Conservation (phyloP, 495 filamentous ascomycete genomes). For the Chaetomium tenue region DNA sequence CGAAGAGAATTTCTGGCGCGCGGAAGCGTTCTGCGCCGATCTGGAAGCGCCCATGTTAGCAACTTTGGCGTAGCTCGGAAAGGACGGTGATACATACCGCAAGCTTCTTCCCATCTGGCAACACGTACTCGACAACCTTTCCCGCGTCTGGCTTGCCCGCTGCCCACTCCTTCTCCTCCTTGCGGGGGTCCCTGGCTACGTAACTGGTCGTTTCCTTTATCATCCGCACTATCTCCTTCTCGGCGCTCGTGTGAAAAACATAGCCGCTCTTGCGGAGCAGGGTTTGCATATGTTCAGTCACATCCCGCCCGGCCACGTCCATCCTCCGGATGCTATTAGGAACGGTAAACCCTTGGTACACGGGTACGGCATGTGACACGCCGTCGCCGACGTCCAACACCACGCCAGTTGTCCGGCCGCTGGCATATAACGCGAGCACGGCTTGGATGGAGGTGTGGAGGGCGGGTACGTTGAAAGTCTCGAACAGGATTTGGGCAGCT, state of each 20-base stretch:
- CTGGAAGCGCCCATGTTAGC: slow-evolving; percentile 39
- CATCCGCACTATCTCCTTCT: slow-evolving; percentile 94
- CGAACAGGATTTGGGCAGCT: slow-evolving; percentile 96
- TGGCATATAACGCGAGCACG: slow-evolving; percentile 93
- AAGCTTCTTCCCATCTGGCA: slow-evolving; percentile 90
- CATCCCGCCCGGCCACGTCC: slow-evolving; percentile 96
- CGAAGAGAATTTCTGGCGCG: slow-evolving; percentile 95
- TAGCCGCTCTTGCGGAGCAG: slow-evolving; percentile 89
- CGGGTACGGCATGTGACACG: slow-evolving; percentile 94
- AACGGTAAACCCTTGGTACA: slow-evolving; percentile 97
- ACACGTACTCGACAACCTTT: slow-evolving; percentile 77
- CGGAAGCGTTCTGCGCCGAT: slow-evolving; percentile 90
- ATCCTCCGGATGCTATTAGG: slow-evolving; percentile 91
- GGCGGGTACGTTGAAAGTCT: slow-evolving; percentile 97
- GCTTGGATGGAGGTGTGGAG: slow-evolving; percentile 97
- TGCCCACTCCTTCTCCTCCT: slow-evolving; percentile 96
- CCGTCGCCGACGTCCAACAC: slow-evolving; percentile 95
- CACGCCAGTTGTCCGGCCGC: slow-evolving; percentile 92
- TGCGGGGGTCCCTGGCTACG: slow-evolving; percentile 84
- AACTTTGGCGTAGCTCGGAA: not conserved
- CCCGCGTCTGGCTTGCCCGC: slow-evolving; percentile 57
- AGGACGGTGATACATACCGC: slow-evolving; percentile 56
- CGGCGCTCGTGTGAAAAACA: slow-evolving; percentile 94
- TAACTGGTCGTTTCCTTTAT: slow-evolving; percentile 97
- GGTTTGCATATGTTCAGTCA: slow-evolving; percentile 92